Conservation (phyloP, 2,329 filamentous ascomycete species). For the Remersonia thermophila region DNA sequence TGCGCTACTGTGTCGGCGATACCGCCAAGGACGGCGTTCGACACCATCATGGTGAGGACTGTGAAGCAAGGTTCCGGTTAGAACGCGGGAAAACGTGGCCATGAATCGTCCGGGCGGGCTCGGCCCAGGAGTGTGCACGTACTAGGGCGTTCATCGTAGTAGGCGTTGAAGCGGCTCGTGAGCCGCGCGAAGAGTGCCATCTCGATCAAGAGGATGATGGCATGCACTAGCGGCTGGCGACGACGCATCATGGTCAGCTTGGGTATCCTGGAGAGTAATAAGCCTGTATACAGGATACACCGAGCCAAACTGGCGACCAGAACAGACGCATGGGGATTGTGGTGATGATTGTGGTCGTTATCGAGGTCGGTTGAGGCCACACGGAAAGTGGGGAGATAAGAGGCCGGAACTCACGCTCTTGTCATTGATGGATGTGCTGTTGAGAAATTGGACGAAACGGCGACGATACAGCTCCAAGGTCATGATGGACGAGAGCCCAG, state of each 20-base stretch:
- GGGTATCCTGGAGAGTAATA: conserved; percentile 1
- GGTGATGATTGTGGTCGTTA: no score
- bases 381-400: background rate
- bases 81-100: background rate
- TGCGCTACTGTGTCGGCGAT: conserved; percentile 95
- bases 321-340: background rate
- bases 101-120: background rate
- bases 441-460: conserved; percentile 52
- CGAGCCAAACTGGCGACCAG: background rate
- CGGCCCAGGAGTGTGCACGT: conserved; percentile 21
- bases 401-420: conserved; percentile 47
- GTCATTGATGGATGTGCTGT: conserved; percentile 62
- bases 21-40: conserved; percentile 88
- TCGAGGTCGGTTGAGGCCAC: no score
- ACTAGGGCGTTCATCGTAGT: conserved; percentile 85
- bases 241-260: conserved; percentile 13
- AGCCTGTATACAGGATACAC: background rate
- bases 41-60: conserved; percentile 98
- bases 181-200: conserved; percentile 76
- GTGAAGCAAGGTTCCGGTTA: conserved; percentile 1
- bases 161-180: conserved; percentile 78
- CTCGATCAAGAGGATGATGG: conserved; percentile 74
- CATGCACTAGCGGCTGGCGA: conserved; percentile 70
- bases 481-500: conserved; percentile 29
- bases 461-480: conserved; percentile 46